Evolutionary conservation across 2,329 filamentous ascomycete genomes (phyloP), one percentile per base, ranked within the genome.

Genomic region (Alternaria gansuensis): DNA sequence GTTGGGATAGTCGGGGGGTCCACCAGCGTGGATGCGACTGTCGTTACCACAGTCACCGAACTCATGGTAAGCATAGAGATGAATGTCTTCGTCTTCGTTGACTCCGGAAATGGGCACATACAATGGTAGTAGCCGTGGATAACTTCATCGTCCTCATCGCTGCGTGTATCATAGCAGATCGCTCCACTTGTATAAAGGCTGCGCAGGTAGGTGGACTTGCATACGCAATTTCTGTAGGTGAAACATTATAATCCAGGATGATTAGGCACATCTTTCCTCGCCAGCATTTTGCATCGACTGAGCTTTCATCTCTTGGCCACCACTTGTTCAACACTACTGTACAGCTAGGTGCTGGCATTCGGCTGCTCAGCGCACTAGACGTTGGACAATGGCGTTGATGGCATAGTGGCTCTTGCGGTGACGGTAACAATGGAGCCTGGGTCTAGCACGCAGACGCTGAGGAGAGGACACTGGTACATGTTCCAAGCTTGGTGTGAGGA

Each of bases 271-370:
- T 17, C 17, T 17, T 17, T 17, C 17, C 17, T 17, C 17, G 17
- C 17, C 17, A 17, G 17, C 1, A 17, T 17, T 17, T 1, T 17
- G 17, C 17, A 17, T 17, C 17, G 17, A 17, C 17, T 17, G 17
- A 17, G 17, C 17, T 17, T 17, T 17, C 17, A 17, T 17, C 17
- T 17, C 17, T 17, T 17, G 17, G 17, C 17, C 17, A 17, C 17
- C 17, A 17, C 17, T 17, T 17, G 17, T 87, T 84, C 78, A 90
- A 91, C 75, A 88, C 87, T 14, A 90, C 88, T 2, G 79, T 83
- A 5, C 89, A 90, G 57, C 84, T 93, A 34, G 83, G 87, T 57
- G 87, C 88, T 10, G 90, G 90, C n/a, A 82, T 93, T 29, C 85
- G 90, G 14, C 78, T 92, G 34, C 83, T 93, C 11, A 86, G 89